These are phyloP conservation scores for Meyerozyma athensensis DNA, from an alignment of 1,139 yeast genomes.

Conservation along the genomic window DNA sequence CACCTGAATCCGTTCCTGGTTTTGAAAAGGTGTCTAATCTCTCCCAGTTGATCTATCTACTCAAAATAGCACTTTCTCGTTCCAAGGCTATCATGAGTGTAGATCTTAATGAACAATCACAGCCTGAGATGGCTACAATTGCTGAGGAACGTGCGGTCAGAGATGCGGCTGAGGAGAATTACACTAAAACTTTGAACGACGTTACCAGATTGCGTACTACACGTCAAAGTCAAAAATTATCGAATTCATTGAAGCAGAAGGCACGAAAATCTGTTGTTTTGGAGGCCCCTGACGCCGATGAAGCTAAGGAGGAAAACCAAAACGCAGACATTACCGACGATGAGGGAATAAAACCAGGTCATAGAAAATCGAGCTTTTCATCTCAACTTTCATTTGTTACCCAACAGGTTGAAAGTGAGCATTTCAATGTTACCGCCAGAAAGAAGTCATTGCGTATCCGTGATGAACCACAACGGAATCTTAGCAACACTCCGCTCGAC, in stretches of 20 bases:
- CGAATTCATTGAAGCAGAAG: slow-evolving; percentile 49
- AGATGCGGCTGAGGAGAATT: slow-evolving; percentile 34
- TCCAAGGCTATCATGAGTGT: slow-evolving; percentile 62
- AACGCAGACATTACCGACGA: slow-evolving; percentile 15
- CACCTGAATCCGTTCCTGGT: slow-evolving; percentile 46
- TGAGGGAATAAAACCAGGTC: slow-evolving; percentile 6
- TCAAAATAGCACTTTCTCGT: slow-evolving; percentile 80
- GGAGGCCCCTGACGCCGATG: slow-evolving; percentile 56
- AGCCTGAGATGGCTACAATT: slow-evolving; percentile 12
- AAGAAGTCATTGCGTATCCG: slow-evolving; percentile 36
- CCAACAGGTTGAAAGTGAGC: slow-evolving; percentile 27
- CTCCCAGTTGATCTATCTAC: slow-evolving; percentile 66
- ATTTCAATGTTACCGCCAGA: slow-evolving; percentile 25
- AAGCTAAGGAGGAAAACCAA: slow-evolving; percentile 25
- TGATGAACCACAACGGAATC: slow-evolving; percentile 39
- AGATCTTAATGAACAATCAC: slow-evolving; percentile 12
- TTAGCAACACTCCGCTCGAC: slow-evolving; percentile 33
- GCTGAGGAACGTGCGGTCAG: slow-evolving; percentile 17
- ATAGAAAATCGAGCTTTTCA: slow-evolving; percentile 16
- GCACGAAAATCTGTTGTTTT: slow-evolving; percentile 42
- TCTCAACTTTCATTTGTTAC: slow-evolving; percentile 19
- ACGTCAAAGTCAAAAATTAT: slow-evolving; percentile 62
- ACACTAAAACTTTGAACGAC: slow-evolving; percentile 69
- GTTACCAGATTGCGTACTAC: slow-evolving; percentile 73
- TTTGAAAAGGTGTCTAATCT: slow-evolving; percentile 65